These are phyloP conservation scores for Eremochloa ophiuroides DNA, from an alignment of 176 grass and related monocot genomes.

Conservation along the genomic window DNA sequence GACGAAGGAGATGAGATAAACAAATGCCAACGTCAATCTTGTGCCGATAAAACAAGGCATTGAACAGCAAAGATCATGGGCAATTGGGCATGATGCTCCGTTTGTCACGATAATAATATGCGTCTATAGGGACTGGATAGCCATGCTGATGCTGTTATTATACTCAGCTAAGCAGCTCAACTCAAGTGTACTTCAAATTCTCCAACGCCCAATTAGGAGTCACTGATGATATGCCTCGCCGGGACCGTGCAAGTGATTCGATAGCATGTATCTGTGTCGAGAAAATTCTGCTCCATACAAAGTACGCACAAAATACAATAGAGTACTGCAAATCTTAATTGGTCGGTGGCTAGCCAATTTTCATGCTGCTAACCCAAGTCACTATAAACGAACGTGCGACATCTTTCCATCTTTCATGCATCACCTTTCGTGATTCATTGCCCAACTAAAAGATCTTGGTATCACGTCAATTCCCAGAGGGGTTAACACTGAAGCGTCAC, in stretches of 20 bases:
- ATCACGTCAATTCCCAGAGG: constrained; percentile 16
- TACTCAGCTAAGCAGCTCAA: too few relatives aligned
- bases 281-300: constrained; percentile 14
- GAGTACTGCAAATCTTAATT: not conserved
- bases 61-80: constrained; percentile 3
- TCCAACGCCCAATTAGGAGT: not conserved
- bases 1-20: constrained; percentile 29
- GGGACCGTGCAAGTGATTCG: not conserved
- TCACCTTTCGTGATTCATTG: constrained; percentile 15
- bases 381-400: constrained; percentile 19
- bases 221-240: not conserved
- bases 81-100: not conserved
- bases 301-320: not conserved
- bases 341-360: constrained; percentile 35
- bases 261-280: constrained; percentile 1
- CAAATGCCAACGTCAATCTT: constrained; percentile 1
- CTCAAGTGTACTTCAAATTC: not conserved
- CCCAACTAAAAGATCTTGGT: constrained; percentile 8
- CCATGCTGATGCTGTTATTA: too few relatives aligned
- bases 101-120: not conserved
- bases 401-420: not conserved
- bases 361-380: constrained; percentile 32
- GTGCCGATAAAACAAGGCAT: constrained; percentile 12
- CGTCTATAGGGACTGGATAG: not conserved
- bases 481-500: constrained; percentile 36